These are phyloP conservation scores for Trypanosoma melophagium DNA, from an alignment of 208 protist genomes.

Conservation along the genomic window DNA sequence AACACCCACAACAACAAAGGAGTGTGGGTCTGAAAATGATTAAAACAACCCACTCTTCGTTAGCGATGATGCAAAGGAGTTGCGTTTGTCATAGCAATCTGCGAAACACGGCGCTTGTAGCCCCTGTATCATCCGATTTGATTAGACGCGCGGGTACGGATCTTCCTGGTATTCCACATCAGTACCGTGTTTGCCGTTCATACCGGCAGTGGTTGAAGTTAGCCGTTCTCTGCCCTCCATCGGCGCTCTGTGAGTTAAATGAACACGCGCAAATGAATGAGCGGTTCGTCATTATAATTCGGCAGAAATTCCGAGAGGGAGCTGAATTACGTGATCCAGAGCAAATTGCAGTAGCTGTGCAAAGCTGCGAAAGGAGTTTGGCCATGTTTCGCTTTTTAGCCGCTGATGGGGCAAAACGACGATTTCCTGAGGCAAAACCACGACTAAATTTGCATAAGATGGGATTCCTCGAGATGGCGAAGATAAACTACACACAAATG, in stretches of 20 bases:
- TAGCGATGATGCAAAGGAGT: constrained; percentile 3
- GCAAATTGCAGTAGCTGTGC: constrained; percentile 79
- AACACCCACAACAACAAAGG: too few species aligned
- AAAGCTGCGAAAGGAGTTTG: constrained; percentile 81
- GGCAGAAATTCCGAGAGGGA: constrained; percentile 85
- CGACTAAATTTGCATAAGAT: constrained; percentile 86
- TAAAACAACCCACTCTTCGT: neutral
- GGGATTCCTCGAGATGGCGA: constrained; percentile 85
- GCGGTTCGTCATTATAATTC: constrained; percentile 82
- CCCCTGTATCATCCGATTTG: constrained; percentile 38
- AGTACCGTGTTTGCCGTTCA: constrained; percentile 65
- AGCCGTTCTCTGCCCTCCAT: constrained; percentile 77
- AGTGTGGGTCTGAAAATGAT: too few species aligned
- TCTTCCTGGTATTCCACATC: constrained; percentile 76
- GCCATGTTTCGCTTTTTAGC: constrained; percentile 84
- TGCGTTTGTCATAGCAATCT: constrained; percentile 35
- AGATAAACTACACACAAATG: constrained; percentile 88
- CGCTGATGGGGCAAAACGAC: constrained; percentile 74
- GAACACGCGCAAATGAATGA: constrained; percentile 91
- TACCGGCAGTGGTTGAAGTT: constrained; percentile 90
- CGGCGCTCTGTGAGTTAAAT: constrained; percentile 79
- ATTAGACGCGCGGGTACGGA: constrained; percentile 73
- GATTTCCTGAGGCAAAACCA: constrained; percentile 83
- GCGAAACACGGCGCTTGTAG: constrained; percentile 54
- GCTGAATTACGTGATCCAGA: constrained; percentile 75